Conservation (phyloP, 257 asterid species). For the Solanum arcanum region DNA sequence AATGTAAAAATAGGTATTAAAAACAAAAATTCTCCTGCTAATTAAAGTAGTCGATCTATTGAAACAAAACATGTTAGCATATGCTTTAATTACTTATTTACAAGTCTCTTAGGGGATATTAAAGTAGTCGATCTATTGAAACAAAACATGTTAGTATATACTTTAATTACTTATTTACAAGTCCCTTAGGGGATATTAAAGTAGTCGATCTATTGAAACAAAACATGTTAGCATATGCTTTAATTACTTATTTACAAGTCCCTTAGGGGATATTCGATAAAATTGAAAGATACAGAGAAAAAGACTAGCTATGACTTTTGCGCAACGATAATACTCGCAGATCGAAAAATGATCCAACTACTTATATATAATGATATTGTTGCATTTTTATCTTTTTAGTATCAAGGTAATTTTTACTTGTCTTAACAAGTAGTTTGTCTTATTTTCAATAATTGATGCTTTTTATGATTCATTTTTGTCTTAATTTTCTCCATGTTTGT, state of each 20-base stretch:
- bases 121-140: neutral
- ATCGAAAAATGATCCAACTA: neutral
- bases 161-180: neutral
- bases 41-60: neutral
- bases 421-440: neutral
- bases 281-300: too few relatives aligned
- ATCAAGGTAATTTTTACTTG: neutral
- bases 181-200: neutral
- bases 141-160: neutral
- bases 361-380: neutral
- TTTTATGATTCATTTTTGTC: neutral
- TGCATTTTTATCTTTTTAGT: neutral
- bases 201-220: neutral
- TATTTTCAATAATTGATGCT: neutral
- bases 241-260: neutral
- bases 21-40: neutral
- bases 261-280: too few relatives aligned
- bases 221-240: neutral
- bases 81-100: neutral
- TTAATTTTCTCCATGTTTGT: neutral
- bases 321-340: rapidly evolving
- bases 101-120: too few relatives aligned
- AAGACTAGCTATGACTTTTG: neutral
- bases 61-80: neutral
- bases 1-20: neutral